Evolutionary conservation across 2,329 filamentous ascomycete species (phyloP), one percentile per base, ranked within the genome.

Genomic region (Ophiostoma pallidulum): DNA sequence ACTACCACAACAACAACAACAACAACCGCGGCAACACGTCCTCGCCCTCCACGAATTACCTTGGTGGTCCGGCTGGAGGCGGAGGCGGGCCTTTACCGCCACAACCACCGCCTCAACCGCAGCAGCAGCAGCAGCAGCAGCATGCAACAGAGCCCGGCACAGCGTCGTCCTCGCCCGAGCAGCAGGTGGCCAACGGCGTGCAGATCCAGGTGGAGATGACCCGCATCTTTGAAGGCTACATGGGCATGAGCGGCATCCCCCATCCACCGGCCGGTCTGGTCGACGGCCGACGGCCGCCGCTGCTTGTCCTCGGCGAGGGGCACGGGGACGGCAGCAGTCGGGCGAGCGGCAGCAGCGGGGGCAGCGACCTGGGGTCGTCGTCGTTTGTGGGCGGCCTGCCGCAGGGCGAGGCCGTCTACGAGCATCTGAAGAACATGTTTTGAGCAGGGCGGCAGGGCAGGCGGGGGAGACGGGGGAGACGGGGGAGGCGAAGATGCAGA

Each of bases 191-290:
- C 36, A 78, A 77, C 24, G 74, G 75, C 4, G 53, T 66, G 24
- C 67, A 67, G 53, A 68, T 79, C 32, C 73, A 74, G 47, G 70
- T 56, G 19, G 75, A 79, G 55, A 74, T 79, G 70, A 72, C 68
- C 12, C 67, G 69, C 18, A 67, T 72, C 16, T 72, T 64, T 41
- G 68, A 71, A 49, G 64, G 61, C 2, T 67, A 68, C 37, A 59
- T 55, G 33, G 54, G 56, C 35, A 50, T 56, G 52, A 51, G 51
- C 37, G 51, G 53, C 4, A 47, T 51, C 16, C 48, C 45, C 12
- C 37, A 42, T 26, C 33, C 42, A 20, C 35, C 36, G 12, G 45
- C 28, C 4, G 52, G 41, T 8, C 20, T 37, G 0, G 45, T 41
- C 28, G 36, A 26, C 28, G 19, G n/a, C 24, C 24, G 24, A 10